phyloP scores from a whole-genome alignment of 2,329 filamentous ascomycete species.

The Pseudogymnoascus verrucosus region DNA sequence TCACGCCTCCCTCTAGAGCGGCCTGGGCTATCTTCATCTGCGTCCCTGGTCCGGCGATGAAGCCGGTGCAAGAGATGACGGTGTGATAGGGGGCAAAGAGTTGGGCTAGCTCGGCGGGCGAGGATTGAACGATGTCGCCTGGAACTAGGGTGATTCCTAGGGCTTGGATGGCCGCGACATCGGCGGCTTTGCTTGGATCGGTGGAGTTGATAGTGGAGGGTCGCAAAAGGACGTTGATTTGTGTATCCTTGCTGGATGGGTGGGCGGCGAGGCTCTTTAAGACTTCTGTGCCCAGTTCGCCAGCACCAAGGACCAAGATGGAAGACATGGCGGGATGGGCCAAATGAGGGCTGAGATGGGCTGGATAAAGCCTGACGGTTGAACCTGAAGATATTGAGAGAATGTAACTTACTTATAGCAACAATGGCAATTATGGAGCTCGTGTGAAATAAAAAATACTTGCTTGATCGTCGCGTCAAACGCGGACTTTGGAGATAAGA shows the following conservation, averaged over 20 bases:
- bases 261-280: constrained; percentile 44
- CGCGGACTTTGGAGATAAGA: constrained; percentile 6
- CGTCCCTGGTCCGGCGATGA: constrained; percentile 45
- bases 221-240: constrained; percentile 47
- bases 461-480: background rate
- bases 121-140: constrained; percentile 29
- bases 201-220: constrained; percentile 36
- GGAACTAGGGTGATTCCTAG: constrained; percentile 18
- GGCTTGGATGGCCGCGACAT: constrained; percentile 31
- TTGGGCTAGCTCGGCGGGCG: constrained; percentile 31
- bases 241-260: constrained; percentile 19
- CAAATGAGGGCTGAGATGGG: background rate
- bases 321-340: background rate
- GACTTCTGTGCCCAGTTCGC: constrained; percentile 54
- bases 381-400: background rate
- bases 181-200: constrained; percentile 35
- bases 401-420: background rate
- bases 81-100: constrained; percentile 42
- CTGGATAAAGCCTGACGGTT: background rate
- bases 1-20: constrained; percentile 40
- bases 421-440: background rate
- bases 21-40: constrained; percentile 51
- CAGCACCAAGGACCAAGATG: constrained; percentile 57
- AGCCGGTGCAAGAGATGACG: constrained; percentile 55
- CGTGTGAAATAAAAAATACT: background rate